These are phyloP conservation scores for Emiliania huxleyi DNA, from an alignment of 78 protist species.

Conservation along the genomic window DNA sequence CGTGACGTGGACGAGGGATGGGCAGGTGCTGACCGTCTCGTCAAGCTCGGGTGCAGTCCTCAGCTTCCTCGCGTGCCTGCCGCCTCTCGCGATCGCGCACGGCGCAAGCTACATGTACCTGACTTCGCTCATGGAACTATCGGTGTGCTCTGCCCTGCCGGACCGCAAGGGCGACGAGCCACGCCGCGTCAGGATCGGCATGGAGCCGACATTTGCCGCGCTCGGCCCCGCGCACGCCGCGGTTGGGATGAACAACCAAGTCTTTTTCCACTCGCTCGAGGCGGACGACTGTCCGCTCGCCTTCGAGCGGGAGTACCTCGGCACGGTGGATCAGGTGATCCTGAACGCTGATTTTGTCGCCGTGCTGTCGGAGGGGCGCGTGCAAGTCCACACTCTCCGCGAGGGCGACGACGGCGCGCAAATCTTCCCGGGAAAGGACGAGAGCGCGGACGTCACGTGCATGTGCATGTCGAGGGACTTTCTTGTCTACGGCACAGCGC, in stretches of 20 bases:
- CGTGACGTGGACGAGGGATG: constrained; percentile 65
- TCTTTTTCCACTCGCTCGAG: constrained; percentile 48
- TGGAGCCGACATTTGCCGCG: constrained; percentile 61
- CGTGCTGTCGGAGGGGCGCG: constrained; percentile 45
- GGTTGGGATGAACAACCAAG: constrained; percentile 63
- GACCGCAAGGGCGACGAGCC: background rate
- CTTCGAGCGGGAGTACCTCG: constrained; percentile 41
- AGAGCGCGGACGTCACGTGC: constrained; percentile 18
- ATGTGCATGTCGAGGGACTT: constrained; percentile 53
- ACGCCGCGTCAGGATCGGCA: background rate
- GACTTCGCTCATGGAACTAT: constrained; percentile 66
- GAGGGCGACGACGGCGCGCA: background rate
- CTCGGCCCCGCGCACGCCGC: constrained; percentile 57
- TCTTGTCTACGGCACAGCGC: constrained; percentile 48
- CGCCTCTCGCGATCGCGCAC: constrained; percentile 35
- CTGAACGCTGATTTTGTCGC: constrained; percentile 53
- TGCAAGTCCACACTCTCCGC: constrained; percentile 34
- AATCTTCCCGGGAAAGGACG: background rate
- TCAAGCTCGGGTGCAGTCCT: constrained; percentile 47
- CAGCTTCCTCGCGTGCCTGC: constrained; percentile 60
- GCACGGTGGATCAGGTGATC: constrained; percentile 22
- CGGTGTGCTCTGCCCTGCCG: constrained; percentile 18
- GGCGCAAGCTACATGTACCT: constrained; percentile 29
- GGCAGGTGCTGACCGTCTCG: constrained; percentile 70
- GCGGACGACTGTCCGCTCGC: background rate